Percentiles rank a stretch among this genome's conserved stretches.
Evolutionary conservation across 1,139 yeast species (phyloP).

Genomic region (Sugiyamaella novakii): DNA sequence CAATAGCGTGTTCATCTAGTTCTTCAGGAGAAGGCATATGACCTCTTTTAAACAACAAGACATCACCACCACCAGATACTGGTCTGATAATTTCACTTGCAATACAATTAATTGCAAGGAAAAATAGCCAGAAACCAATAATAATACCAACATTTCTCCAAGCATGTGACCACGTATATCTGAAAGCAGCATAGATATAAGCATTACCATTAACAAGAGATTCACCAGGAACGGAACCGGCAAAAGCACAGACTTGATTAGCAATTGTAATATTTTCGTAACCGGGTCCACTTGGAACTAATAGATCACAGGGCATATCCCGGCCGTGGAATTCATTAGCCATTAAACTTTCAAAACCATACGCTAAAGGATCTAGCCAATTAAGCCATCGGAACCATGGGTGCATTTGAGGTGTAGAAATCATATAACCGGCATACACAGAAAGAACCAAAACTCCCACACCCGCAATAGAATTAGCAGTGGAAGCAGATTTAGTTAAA

Average conservation of each 20-base stretch:
- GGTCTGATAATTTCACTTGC: slow-evolving; percentile 57
- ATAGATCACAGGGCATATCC: slow-evolving; percentile 50
- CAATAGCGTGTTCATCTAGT: slow-evolving; percentile 13
- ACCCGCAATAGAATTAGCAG: slow-evolving; percentile 66
- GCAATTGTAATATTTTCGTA: slow-evolving; percentile 47
- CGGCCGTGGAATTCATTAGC: slow-evolving; percentile 60
- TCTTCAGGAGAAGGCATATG: slow-evolving; percentile 46
- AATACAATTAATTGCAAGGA: slow-evolving; percentile 49
- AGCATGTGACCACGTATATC: slow-evolving; percentile 53
- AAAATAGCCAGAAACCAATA: slow-evolving; percentile 57
- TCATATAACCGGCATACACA: slow-evolving; percentile 62
- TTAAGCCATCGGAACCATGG: slow-evolving; percentile 68
- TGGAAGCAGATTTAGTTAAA: slow-evolving; percentile 54
- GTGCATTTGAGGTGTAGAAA: slow-evolving; percentile 59
- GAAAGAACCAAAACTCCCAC: slow-evolving; percentile 54
- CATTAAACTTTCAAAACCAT: slow-evolving; percentile 58
- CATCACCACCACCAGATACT: slow-evolving; percentile 59
- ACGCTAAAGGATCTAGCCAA: slow-evolving; percentile 59
- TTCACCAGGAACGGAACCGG: slow-evolving; percentile 53
- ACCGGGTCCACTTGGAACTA: slow-evolving; percentile 55
- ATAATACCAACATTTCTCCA: slow-evolving; percentile 71
- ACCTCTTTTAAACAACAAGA: slow-evolving; percentile 58
- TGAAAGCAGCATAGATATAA: slow-evolving; percentile 46
- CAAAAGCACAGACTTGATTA: slow-evolving; percentile 52
- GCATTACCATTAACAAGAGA: slow-evolving; percentile 52